Evolutionary conservation across 768 basidiomycete species (phyloP), one percentile per base, ranked within the genome.

Genomic region (Lactifluus piperatus): DNA sequence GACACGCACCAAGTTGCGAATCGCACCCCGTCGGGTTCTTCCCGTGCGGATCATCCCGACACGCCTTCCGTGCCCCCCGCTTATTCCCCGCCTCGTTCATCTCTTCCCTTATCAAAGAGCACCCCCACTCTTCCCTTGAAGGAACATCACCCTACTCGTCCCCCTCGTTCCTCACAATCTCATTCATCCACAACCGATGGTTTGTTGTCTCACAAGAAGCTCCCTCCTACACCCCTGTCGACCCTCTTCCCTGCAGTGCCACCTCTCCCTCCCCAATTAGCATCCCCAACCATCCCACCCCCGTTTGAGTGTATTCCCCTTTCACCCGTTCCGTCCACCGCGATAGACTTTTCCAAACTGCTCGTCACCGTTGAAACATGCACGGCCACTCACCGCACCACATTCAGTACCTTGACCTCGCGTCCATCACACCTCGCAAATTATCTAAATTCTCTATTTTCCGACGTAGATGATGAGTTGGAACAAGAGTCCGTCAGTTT

Each of bases 291-390:
- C 0, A 79, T 66, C 4, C 77, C 73, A 44, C 78, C 82, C 3
- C 78, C 82, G 0, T 91, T 91, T 71, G 76, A 77, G 11, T 77
- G 85, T 3, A 78, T 91, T 53, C 77, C 91, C 5, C 68, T 92
- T 30, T 85, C 85, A 0, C 71, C 81, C 22, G 52, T 57, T 13
- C 70, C 70, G 9, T 65, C 70, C 7, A 70, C 77, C 1, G 83
- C 85, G 10, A 66, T 81, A 11, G 83, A 90, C 64, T 78, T 79
- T 10, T 77, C 80, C 10, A 82, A 82, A 64, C 72, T 83, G 34
- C 81, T 91, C 51, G 77, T 92, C 50, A 81, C 82, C 3, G 64
- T 92, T 47, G 89, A 92, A 71, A 90, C 90, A 16, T 83, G 81
- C 63, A 87, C 87, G 0, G 66, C 74, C 30, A 82, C 83, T 0